A percentile compares a stretch with the other conserved stretches of the same genome.
phyloP scores from a whole-genome alignment of 1,139 yeast genomes.

The Geotrichum aggregatum region DNA sequence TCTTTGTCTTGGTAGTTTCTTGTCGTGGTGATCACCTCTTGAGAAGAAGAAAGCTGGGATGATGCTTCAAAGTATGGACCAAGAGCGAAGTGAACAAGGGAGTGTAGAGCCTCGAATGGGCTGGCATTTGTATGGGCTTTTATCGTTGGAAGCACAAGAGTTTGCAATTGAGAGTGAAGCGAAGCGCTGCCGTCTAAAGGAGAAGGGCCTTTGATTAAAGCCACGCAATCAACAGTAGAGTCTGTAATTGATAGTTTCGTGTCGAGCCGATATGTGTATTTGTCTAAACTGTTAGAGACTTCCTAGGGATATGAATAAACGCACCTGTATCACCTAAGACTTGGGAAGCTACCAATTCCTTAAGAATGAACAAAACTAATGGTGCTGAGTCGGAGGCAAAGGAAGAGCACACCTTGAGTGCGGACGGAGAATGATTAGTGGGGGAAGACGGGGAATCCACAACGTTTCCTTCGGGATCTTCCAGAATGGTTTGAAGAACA shows the following conservation, averaged over 20 bases:
- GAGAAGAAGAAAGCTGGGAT: conserved; percentile 28
- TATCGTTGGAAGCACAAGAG: conserved; percentile 31
- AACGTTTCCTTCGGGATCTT: conserved; percentile 19
- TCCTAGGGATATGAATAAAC: background rate
- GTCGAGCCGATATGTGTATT: conserved; percentile 19
- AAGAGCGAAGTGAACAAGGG: conserved; percentile 54
- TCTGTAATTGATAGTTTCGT: conserved; percentile 19
- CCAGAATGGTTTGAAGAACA: conserved; percentile 17
- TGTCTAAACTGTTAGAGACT: background rate
- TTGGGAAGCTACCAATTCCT: conserved; percentile 7
- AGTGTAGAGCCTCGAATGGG: conserved; percentile 55
- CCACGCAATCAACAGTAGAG: conserved; percentile 32
- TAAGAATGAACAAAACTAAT: conserved; percentile 20
- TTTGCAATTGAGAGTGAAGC: conserved; percentile 45
- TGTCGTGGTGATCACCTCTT: conserved; percentile 15
- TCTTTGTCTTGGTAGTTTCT: conserved; percentile 22
- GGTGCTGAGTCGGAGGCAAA: conserved; percentile 21
- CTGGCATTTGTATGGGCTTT: conserved; percentile 20
- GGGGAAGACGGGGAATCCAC: conserved; percentile 6
- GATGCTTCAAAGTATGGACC: conserved; percentile 51
- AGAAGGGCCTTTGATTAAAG: conserved; percentile 48
- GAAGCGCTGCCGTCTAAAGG: conserved; percentile 32
- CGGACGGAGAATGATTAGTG: conserved; percentile 5
- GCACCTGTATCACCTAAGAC: conserved; percentile 2
- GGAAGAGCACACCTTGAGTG: conserved; percentile 17